Base-by-base conservation (phyloP, 2,329 filamentous ascomycete species). In the Canariomyces notabilis region DNA sequence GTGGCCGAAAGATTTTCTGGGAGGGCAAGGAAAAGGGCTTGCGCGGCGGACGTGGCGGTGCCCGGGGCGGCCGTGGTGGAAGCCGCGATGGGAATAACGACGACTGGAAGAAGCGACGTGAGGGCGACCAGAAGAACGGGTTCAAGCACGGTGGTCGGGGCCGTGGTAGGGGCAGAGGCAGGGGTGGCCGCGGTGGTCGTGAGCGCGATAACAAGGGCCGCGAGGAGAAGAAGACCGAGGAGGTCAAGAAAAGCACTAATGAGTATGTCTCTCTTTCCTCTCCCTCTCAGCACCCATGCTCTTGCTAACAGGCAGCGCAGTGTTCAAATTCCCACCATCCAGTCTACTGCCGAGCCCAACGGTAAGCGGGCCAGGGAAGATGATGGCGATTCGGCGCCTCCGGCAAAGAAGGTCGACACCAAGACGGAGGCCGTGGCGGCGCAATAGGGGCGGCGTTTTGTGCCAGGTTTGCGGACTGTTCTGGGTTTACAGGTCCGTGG, bases 381-480 rank as follows among this genome's bases (percentile, higher is more conserved):
- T 7, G 53, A 59, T 11, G 76, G 75, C 22, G 67, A 61, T 36
- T 62, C 61, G 4, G 52, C 71, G 47, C 76, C 72, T 22, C 68
- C 76, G 3, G 72, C 77, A 16, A 84, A 84, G 73, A 84, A 83
- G 69, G 72, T 80, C 33, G 77, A 83, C 53, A 66, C 61, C 60
- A 78, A 79, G 68, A 61, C 52, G 6, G 58, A 68, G 37, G 63
- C 54, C 23, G 56, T 51, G 31, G 52, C 56, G 23, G 45, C 42
- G 41, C 46, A 52, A 56, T 51, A 44, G 36, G 37, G 16, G 44
- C 12, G 22, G 21, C 22, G 9, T 47, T 32, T 35, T 15, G 29
- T 22, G 4, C 36, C 11, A 4, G 32, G 15, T 16, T 32, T 16
- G 19, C 22, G 37, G 22, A 11, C 21, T 15, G 11, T 31, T 42